Conservation (phyloP, 1,284 basidiomycete genomes). For the Pseudozyma sp. region DNA sequence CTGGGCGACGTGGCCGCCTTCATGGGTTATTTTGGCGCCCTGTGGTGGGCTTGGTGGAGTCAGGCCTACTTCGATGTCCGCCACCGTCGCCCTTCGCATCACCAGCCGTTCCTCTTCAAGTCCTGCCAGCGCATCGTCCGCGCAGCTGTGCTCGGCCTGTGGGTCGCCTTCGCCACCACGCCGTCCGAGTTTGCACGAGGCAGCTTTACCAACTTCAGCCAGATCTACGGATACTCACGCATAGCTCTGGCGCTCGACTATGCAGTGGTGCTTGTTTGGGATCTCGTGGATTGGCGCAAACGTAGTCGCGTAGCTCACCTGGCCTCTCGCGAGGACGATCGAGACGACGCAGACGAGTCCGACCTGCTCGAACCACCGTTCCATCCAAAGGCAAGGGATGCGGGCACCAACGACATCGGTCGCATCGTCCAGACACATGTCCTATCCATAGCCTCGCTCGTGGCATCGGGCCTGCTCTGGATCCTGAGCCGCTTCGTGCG, state of each 20-base stretch:
- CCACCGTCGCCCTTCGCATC: slow-evolving; percentile 24
- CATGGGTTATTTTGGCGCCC: slow-evolving; percentile 38
- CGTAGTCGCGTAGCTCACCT: neutral
- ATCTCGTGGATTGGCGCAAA: slow-evolving; percentile 14
- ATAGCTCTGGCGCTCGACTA: slow-evolving; percentile 31
- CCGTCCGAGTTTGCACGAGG: slow-evolving; percentile 46
- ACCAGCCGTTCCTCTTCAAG: slow-evolving; percentile 28
- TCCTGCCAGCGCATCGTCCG: slow-evolving; percentile 33
- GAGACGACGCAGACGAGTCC: neutral
- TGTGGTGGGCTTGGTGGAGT: slow-evolving; percentile 54
- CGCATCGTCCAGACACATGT: slow-evolving; percentile 18
- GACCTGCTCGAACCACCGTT: neutral
- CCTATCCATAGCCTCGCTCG: slow-evolving; percentile 22
- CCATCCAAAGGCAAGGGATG: neutral
- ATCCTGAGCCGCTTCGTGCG: slow-evolving; percentile 31
- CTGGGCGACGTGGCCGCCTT: slow-evolving; percentile 36
- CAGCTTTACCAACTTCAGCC: slow-evolving; percentile 46
- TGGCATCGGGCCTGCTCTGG: slow-evolving; percentile 39
- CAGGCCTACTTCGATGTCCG: slow-evolving; percentile 49
- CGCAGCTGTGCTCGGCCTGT: slow-evolving; percentile 34
- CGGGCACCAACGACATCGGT: neutral
- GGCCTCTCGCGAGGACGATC: neutral
- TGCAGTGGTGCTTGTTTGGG: slow-evolving; percentile 12
- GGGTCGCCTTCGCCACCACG: slow-evolving; percentile 46
- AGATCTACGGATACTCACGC: slow-evolving; percentile 39